A percentile compares a stretch with the other conserved stretches of the same genome.
Evolutionary conservation across 805 yeast species (phyloP).

Genomic region (Nakazawaea pomicola): DNA sequence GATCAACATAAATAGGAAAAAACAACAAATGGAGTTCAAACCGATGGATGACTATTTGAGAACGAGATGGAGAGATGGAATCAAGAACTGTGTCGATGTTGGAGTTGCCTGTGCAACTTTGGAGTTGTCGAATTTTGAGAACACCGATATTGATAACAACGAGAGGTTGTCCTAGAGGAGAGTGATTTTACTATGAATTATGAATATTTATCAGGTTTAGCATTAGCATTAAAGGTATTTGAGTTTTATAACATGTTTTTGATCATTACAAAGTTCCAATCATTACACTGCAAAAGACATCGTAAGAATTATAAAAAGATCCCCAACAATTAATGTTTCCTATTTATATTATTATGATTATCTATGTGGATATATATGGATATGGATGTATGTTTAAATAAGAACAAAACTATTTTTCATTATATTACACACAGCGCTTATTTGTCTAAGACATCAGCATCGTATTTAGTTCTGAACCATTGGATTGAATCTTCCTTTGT

Average conservation of each 20-base stretch:
- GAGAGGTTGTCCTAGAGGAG: too few relatives aligned
- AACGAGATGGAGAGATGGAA: conserved; percentile 47
- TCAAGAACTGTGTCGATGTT: conserved; percentile 32
- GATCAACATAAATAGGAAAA: conserved; percentile 35
- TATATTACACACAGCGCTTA: conserved; percentile 29
- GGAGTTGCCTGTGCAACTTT: conserved; percentile 29
- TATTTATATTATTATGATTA: too few relatives aligned
- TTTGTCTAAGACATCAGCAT: conserved; percentile 93
- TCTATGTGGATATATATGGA: background rate
- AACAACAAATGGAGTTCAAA: conserved; percentile 36
- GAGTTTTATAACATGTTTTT: too few relatives aligned
- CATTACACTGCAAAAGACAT: too few relatives aligned
- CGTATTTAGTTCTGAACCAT: conserved; percentile 99
- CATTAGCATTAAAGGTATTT: too few relatives aligned
- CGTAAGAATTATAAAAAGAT: too few relatives aligned
- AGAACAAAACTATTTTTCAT: conserved; percentile 2
- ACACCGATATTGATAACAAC: too few relatives aligned
- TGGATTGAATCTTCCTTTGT: conserved; percentile 88
- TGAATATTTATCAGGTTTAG: too few relatives aligned
- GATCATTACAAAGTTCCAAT: too few relatives aligned
- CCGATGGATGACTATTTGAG: conserved; percentile 40
- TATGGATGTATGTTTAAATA: background rate
- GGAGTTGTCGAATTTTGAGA: conserved; percentile 14
- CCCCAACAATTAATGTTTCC: too few relatives aligned
- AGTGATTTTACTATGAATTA: too few relatives aligned